Base-by-base conservation (phyloP, 345 rosid species). In the Brassica juncea region DNA sequence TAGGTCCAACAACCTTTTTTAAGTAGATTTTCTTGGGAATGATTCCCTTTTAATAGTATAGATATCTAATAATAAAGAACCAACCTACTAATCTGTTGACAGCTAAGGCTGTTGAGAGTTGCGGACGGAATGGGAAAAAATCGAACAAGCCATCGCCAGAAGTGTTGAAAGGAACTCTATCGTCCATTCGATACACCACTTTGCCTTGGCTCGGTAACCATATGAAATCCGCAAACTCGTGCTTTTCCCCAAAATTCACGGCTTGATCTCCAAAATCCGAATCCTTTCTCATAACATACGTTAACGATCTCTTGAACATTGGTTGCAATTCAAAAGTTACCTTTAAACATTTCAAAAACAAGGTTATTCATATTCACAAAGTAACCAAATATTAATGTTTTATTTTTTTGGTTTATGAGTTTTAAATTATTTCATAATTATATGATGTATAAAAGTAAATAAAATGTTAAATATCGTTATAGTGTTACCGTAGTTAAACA, bases 151-250 rank as follows among this genome's bases (percentile, higher is more conserved):
- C 59, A 21, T 86, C 77, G 8, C 94, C 93, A 0, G 86, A 62
- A 2, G 77, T 8, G 59, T 84, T 81, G 59, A 54, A 54, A 16
- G 90, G 58, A 37, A 85, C 81, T 9, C 94, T 91, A 15, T 89
- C 86, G 28, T 93, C 97, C 0, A 88, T 47, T 65, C 94, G 81
- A 57, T 87, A 93, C 39, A 88, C 81, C 0, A 84, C 98, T 75
- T 83, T 86, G 42, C 76, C 83, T 74, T 87, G 97, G 60, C 85
- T 88, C 0, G 98, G 98, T 39, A 88, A 86, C 98, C 93, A 91
- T 3, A 74, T 1, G 6, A 91, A 81, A 81, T 91, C 97, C 2
- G 91, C 97, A 58, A 91, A 93, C 78, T 93, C 98, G 4, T 93
- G 92, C 58, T 78, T 71, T 4, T 61, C 57, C 0, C 94, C 98